phyloP scores from a whole-genome alignment of 768 basidiomycete species.

The Mycena filopes region DNA sequence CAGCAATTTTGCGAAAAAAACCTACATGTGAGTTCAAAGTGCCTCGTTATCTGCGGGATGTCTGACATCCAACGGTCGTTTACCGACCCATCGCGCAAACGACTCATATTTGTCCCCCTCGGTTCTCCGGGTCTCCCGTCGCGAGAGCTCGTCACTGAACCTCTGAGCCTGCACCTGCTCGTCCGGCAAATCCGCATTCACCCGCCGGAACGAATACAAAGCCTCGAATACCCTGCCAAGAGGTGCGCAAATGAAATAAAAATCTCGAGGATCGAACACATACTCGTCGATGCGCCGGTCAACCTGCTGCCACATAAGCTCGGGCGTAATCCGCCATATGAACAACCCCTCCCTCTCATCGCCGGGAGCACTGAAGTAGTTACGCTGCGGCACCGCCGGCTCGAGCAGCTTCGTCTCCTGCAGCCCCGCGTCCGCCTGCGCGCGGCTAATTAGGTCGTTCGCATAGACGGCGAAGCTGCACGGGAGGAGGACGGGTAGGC shows the following conservation, averaged over 20 bases:
- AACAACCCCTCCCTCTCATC: constrained; percentile 10
- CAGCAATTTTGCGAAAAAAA: no score
- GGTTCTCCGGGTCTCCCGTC: not conserved
- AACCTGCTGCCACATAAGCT: constrained; percentile 16
- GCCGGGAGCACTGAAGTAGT: not conserved
- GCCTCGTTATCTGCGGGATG: no score
- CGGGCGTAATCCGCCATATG: constrained; percentile 2
- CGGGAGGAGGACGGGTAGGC: constrained; percentile 15
- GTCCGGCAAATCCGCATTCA: not conserved
- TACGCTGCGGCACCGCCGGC: not conserved
- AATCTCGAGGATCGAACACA: not conserved
- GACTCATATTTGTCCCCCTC: constrained; percentile 1
- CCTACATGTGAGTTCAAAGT: no score
- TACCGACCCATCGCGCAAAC: constrained; percentile 7
- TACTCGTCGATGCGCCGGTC: constrained; percentile 22
- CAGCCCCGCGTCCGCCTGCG: constrained; percentile 1
- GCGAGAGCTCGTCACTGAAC: not conserved
- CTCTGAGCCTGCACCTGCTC: constrained; percentile 7
- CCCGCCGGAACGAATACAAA: constrained; percentile 6
- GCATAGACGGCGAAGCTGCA: constrained; percentile 14
- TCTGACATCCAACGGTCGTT: not conserved
- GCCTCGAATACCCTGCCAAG: constrained; percentile 8
- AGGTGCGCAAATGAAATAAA: no score
- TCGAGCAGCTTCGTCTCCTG: constrained; percentile 5
- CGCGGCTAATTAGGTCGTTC: constrained; percentile 10